These are phyloP conservation scores for Macadamia integrifolia DNA, from an alignment of 164 flowering plant genomes.

Conservation along the genomic window DNA sequence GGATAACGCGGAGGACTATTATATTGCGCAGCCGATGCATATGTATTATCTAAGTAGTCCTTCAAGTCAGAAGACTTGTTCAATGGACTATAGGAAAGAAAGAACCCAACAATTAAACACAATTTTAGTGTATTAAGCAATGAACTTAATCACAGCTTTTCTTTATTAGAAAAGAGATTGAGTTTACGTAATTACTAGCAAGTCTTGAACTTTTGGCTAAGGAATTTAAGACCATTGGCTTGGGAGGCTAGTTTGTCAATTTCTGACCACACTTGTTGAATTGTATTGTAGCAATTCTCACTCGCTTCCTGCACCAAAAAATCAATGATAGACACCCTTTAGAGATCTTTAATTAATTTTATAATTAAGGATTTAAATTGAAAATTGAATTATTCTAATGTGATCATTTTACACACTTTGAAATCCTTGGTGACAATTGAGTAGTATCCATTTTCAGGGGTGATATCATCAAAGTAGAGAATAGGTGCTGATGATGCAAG, in stretches of 20 bases:
- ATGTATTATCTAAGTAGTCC: slow-evolving; percentile 16
- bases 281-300: slow-evolving; percentile 42
- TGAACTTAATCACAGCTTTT: neutral
- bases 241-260: slow-evolving; percentile 41
- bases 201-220: slow-evolving; percentile 41
- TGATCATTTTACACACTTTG: slow-evolving; percentile 20
- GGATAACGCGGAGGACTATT: slow-evolving; percentile 24
- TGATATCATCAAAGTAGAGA: slow-evolving; percentile 51
- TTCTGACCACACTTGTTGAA: slow-evolving; percentile 43
- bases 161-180: too few relatives aligned
- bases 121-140: neutral
- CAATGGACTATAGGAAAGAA: neutral
- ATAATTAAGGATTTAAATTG: neutral
- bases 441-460: slow-evolving; percentile 37
- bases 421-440: slow-evolving; percentile 39
- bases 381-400: too few relatives aligned
- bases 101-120: neutral
- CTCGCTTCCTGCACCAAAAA: slow-evolving; percentile 36
- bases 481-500: slow-evolving; percentile 74
- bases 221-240: slow-evolving; percentile 37
- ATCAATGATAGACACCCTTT: neutral
- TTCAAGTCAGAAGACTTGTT: slow-evolving; percentile 13
- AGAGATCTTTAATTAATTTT: neutral
- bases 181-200: slow-evolving; percentile 37
- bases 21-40: slow-evolving; percentile 31